Evolutionary conservation across 345 rosid genomes (phyloP).

Genomic region (Populus ilicifolia): DNA sequence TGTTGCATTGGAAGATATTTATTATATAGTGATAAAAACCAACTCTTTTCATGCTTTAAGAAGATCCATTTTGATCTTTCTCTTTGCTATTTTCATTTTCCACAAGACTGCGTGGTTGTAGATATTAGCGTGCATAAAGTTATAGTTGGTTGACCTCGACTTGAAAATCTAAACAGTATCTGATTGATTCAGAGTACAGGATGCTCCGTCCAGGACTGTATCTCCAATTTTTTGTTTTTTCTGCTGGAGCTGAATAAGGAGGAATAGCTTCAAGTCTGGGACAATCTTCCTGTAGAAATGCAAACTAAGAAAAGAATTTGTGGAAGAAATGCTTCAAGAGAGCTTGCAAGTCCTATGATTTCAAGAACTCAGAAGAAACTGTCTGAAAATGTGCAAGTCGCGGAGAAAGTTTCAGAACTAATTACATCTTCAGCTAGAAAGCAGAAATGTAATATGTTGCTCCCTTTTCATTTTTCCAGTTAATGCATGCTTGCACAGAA

Average conservation of each 20-base stretch:
- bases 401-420: conserved; percentile 45
- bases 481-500: not conserved
- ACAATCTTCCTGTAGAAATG: conserved; percentile 31
- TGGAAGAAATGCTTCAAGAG: conserved; percentile 49
- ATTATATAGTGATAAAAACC: no score
- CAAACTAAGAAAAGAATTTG: conserved; percentile 53
- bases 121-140: no score
- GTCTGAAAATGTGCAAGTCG: conserved; percentile 46
- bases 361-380: conserved; percentile 48
- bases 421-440: conserved; percentile 67
- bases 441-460: conserved; percentile 40
- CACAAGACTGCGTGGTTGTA: not conserved
- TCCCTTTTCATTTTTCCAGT: not conserved
- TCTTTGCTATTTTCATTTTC: not conserved
- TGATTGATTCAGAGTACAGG: not conserved
- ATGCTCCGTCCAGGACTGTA: not conserved
- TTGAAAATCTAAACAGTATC: not conserved
- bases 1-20: not conserved
- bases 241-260: conserved; percentile 3
- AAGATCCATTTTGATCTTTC: not conserved
- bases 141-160: not conserved
- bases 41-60: no score
- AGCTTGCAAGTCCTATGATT: conserved; percentile 42
- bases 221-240: not conserved
- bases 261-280: conserved; percentile 8